Conservation (phyloP, 306 rosid genomes). For the Pueraria montana region DNA sequence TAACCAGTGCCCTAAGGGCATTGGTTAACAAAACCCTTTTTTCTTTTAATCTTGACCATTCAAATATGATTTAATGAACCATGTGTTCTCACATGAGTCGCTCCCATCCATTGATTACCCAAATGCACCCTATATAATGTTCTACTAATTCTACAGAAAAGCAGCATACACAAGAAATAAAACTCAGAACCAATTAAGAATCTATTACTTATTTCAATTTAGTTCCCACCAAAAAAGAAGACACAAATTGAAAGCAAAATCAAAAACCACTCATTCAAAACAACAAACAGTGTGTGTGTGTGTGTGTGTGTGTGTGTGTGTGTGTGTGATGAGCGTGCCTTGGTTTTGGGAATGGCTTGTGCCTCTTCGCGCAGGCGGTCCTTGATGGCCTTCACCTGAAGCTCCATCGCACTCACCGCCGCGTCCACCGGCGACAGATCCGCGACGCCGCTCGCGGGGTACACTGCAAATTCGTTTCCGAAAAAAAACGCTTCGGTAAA, state of each 20-base stretch:
- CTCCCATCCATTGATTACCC: neutral
- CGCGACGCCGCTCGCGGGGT: constrained; percentile 76
- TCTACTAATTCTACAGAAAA: neutral
- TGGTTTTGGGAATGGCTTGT: constrained; percentile 86
- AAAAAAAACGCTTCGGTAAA: neutral
- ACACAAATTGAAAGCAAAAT: neutral
- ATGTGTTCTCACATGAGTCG: too few species aligned
- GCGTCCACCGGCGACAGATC: constrained; percentile 84
- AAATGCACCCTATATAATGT: neutral
- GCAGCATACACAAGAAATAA: neutral
- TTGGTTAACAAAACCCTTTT: too few species aligned
- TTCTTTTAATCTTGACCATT: too few species aligned
- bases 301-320: neutral
- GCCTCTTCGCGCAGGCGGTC: constrained; percentile 83
- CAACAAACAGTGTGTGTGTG: neutral
- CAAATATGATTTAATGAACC: too few species aligned
- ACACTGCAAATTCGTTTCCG: constrained; percentile 55
- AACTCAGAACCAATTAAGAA: constrained; percentile 9
- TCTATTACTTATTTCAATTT: neutral
- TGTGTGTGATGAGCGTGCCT: constrained; percentile 50
- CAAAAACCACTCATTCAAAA: neutral
- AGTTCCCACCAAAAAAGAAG: neutral
- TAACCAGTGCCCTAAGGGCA: too few species aligned
- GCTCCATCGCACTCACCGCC: constrained; percentile 79
- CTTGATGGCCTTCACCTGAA: constrained; percentile 88